Conservation (phyloP, 2,329 filamentous ascomycete species). For the Cladophialophora exuberans region DNA sequence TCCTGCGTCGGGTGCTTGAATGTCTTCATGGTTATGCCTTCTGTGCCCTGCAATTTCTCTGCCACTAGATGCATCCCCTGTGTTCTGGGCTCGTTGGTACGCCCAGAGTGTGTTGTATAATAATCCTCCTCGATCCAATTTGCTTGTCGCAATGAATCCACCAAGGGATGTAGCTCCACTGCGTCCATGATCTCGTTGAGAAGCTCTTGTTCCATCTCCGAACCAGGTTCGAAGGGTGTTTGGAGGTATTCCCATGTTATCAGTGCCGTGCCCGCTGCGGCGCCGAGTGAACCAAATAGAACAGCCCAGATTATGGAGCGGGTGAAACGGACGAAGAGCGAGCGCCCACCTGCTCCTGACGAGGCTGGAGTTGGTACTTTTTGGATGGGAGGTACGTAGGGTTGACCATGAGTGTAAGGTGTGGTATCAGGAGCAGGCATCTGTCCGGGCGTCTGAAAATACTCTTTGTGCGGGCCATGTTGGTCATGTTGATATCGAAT, state of each 20-base stretch:
- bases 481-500: conserved; percentile 24
- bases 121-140: conserved; percentile 44
- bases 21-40: conserved; percentile 49
- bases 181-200: conserved; percentile 37
- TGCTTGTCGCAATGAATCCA: conserved; percentile 42
- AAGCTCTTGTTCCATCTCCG: conserved; percentile 38
- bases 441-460: conserved; percentile 34
- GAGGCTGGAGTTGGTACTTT: background rate
- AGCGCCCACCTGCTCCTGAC: conserved; percentile 4
- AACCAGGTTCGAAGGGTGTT: conserved; percentile 38
- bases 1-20: conserved; percentile 68
- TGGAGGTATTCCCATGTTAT: conserved; percentile 35
- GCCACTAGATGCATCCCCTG: conserved; percentile 39
- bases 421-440: conserved; percentile 29
- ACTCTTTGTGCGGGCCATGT: conserved; percentile 35
- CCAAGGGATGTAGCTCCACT: conserved; percentile 43
- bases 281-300: conserved; percentile 26
- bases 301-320: conserved; percentile 24
- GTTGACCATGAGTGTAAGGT: conserved; percentile 14
- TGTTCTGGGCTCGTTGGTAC: background rate
- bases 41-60: conserved; percentile 44
- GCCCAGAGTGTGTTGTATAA: conserved; percentile 11
- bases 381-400: background rate
- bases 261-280: conserved; percentile 27
- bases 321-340: conserved; percentile 21